A percentile compares a stretch with the other conserved stretches of the same genome.
Evolutionary conservation across 2,329 filamentous ascomycete species (phyloP).

Genomic region (Helicocarpus griseus): DNA sequence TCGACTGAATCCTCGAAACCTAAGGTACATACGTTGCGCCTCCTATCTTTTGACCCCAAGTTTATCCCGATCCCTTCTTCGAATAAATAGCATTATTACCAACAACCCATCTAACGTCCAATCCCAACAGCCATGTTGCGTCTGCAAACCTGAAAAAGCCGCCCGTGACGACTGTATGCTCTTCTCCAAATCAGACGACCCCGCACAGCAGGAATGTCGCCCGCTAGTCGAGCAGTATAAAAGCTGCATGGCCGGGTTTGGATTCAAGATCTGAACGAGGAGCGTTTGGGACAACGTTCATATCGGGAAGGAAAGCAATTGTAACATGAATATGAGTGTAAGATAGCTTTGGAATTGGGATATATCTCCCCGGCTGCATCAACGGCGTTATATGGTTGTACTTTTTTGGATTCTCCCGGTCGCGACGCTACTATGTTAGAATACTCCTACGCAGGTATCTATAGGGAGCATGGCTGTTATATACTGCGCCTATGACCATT

Average conservation of each 20-base stretch:
- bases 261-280: conserved; percentile 60
- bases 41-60: neutral
- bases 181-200: conserved; percentile 76
- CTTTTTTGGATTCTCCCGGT: too few species aligned
- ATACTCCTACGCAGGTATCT: too few species aligned
- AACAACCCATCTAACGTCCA: neutral
- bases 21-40: conserved; percentile 30
- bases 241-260: conserved; percentile 85
- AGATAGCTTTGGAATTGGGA: too few species aligned
- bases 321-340: too few species aligned
- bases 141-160: conserved; percentile 92
- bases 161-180: conserved; percentile 97
- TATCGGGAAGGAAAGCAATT: neutral
- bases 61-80: neutral
- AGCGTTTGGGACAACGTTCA: too few species aligned
- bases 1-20: conserved; percentile 23
- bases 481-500: too few species aligned
- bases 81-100: neutral
- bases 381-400: too few species aligned
- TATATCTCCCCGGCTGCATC: too few species aligned
- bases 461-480: too few species aligned
- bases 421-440: too few species aligned
- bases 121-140: conserved; percentile 71
- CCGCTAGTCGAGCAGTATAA: conserved; percentile 76
- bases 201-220: conserved; percentile 67